Evolutionary conservation across 176 grass and related monocot species (phyloP), one percentile per base, ranked within the genome.

Genomic region (Carex kokanica): DNA sequence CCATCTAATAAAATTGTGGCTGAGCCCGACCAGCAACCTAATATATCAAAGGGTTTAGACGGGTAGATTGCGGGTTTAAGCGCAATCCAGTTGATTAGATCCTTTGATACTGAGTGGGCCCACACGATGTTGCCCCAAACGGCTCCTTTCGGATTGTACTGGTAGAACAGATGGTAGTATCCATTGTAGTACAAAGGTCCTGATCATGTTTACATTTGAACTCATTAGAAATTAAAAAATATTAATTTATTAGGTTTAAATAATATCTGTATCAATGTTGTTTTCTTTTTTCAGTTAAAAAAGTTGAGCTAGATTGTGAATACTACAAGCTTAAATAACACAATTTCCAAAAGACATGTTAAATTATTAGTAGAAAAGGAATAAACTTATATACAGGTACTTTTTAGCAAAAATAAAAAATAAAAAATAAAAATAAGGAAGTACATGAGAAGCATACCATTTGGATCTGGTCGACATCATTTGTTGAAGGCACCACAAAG

Each of bases 101-200:
- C 93, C 0, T 41, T 89, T 0, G 93, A 97, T 17, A 97, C 79
- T 2, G 91, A 93, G 85, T 97, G 93, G 9, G 90, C 91, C 93
- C 93, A 96, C 57, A 86, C 85, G 3, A 93, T 90, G 83, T 91
- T 91, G 4, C 87, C 93, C 93, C 93, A 96, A 8, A 91, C 88
- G 0, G 91, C 61, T 17, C 87, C 89, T 24, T 88, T 91, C 0
- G 93, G 93, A 23, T 96, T 96, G 91, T 96, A 96, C 59, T 91
- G 93, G 36, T 97, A 97, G 85, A 97, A 97, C 0, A 97, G 51
- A 6, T 97, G 93, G 77, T 97, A 93, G 27, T 91, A 2, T 5
- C 93, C 93, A 7, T 86, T 93, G 70, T 91, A 97, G 40, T 89
- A 89, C 85, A 97, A 81, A 5, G 91, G 93, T 0, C 93, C 91